Conservation (phyloP, 2,329 filamentous ascomycete species). For the Botryosphaeria dothidea region DNA sequence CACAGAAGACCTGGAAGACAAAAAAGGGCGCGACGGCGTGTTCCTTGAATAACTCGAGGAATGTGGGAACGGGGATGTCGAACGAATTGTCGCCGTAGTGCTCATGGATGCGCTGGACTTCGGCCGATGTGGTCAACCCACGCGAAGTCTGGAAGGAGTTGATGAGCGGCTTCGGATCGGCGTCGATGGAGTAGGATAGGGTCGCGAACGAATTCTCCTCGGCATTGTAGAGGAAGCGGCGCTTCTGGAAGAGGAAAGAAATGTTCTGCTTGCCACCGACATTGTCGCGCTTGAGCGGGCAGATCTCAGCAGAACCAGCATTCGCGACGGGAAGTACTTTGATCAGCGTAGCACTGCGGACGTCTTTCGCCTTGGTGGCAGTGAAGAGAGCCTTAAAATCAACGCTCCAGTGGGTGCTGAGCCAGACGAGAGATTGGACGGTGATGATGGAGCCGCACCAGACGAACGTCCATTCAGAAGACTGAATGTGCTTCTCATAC, state of each 20-base stretch:
- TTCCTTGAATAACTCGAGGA: conserved; percentile 94
- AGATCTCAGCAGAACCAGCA: conserved; percentile 86
- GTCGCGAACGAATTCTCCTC: conserved; percentile 76
- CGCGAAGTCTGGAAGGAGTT: conserved; percentile 75
- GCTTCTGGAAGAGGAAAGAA: conserved; percentile 97
- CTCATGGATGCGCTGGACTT: conserved; percentile 78
- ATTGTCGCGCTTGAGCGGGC: conserved; percentile 74
- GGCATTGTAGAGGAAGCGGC: conserved; percentile 83
- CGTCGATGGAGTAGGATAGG: conserved; percentile 79
- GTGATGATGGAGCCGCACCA: conserved; percentile 89
- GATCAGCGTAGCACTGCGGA: conserved; percentile 79
- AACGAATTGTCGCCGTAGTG: conserved; percentile 97
- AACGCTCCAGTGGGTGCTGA: conserved; percentile 98
- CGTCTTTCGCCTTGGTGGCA: conserved; percentile 65
- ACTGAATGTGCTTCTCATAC: conserved; percentile 88
- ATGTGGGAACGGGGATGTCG: conserved; percentile 95
- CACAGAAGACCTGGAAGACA: conserved; percentile 98
- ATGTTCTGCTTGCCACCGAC: conserved; percentile 72
- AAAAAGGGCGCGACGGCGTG: conserved; percentile 99
- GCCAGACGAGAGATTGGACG: conserved; percentile 83
- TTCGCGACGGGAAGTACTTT: conserved; percentile 91
- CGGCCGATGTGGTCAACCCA: conserved; percentile 72
- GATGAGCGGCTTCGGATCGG: conserved; percentile 78
- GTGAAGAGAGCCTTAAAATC: conserved; percentile 82
- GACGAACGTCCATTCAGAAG: conserved; percentile 97